Conservation (phyloP, 495 filamentous ascomycete genomes). For the Penicillium robsamsonii region DNA sequence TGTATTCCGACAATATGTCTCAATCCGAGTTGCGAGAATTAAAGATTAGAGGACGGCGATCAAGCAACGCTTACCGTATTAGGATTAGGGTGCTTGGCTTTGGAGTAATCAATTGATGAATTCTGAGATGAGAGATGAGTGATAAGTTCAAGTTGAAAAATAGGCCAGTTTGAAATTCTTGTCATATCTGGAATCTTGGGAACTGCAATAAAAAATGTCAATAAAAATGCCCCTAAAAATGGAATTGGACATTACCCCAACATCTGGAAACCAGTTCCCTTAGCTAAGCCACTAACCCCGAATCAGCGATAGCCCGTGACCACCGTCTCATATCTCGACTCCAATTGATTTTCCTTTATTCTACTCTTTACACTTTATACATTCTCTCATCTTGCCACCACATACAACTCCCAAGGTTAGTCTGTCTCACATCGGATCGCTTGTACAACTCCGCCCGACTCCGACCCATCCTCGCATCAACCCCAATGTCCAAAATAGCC, state of each 20-base stretch:
- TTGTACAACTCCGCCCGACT: background rate
- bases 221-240: background rate
- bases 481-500: conserved; percentile 2
- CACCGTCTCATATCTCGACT: background rate
- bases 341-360: background rate
- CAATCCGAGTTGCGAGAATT: background rate
- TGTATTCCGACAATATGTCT: no score
- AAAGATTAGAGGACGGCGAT: conserved; percentile 13
- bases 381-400: background rate
- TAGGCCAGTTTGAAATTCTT: background rate
- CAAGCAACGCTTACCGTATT: conserved; percentile 14
- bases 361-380: no score
- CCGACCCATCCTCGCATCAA: background rate
- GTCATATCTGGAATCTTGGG: background rate
- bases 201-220: background rate
- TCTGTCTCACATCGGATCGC: conserved; percentile 2
- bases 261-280: background rate
- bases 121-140: background rate
- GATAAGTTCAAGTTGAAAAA: background rate
- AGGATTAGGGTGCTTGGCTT: conserved; percentile 15
- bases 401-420: background rate
- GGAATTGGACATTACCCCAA: background rate
- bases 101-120: background rate
- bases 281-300: background rate
- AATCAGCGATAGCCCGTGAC: background rate